Evolutionary conservation across 2,329 filamentous ascomycete species (phyloP), one percentile per base, ranked within the genome.

Genomic region (Stachybotrys chlorohalonatus): DNA sequence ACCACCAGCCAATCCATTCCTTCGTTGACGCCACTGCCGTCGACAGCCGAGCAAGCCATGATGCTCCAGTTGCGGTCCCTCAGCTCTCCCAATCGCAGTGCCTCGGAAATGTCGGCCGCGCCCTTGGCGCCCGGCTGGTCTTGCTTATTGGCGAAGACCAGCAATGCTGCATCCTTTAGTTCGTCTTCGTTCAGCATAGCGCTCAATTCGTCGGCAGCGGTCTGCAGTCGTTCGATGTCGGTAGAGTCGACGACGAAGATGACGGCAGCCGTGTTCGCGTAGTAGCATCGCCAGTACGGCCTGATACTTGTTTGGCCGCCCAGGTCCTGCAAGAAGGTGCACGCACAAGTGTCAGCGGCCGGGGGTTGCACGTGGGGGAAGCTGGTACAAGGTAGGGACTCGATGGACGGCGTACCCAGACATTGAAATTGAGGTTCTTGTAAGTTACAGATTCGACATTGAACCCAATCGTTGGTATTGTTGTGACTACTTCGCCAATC

Each of bases 1-100:
- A 93, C 89, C 79, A 95, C 91, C 68, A 99, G 78, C 94, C 94
- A 99, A 73, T 99, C 94, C 94, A 99, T 99, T 57, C 94, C 94
- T 74, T 99, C 94, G 59, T 87, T 90, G 49, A 99, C 89, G 70
- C 94, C 94, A 66, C 89, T 88, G 48, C 94, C 94, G 68, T 96
- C 94, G 55, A 99, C 93, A 13, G 94, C 94, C 61, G 90, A 95
- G 73, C 94, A 99, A 24, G 92, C 93, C 70, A 99, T 91, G 68
- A 99, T 99, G 72, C 91, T 97, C 94, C 94, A 99, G 79, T 97
- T 99, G 66, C 94, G 83, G 72, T 99, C 94, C 64, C 93, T 87
- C 68, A 99, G 76, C 72, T 96, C 91, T 53, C 90, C 92, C 62
- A 99, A 74, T 64, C 87, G 87, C 71, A 99, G 74, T 51, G 92